Evolutionary conservation across 192 early-diverging fungal genomes (phyloP).

Genomic region (Kappamyces sp.): DNA sequence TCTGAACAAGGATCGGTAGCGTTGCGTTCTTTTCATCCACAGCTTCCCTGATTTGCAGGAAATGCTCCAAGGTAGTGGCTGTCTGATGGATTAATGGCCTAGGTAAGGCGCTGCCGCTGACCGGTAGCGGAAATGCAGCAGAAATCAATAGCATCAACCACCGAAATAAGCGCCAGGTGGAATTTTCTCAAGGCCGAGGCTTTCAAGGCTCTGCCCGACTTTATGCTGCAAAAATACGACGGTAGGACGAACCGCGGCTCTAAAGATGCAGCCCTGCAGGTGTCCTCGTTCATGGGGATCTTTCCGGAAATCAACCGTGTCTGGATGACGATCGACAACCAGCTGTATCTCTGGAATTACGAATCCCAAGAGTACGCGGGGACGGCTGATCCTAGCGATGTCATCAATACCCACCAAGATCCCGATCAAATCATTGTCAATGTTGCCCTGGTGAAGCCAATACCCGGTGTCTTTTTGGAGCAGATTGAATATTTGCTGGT

Average conservation of each 20-base stretch:
- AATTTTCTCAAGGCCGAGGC: slow-evolving; percentile 5
- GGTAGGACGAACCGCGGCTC: too few relatives aligned
- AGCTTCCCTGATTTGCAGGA: slow-evolving; percentile 11
- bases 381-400: background rate
- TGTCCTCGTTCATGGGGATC: slow-evolving; percentile 80
- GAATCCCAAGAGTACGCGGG: slow-evolving; percentile 52
- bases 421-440: slow-evolving; percentile 84
- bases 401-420: slow-evolving; percentile 57
- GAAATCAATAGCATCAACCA: background rate
- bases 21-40: background rate
- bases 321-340: slow-evolving; percentile 88
- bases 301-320: slow-evolving; percentile 85
- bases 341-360: slow-evolving; percentile 90
- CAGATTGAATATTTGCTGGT: slow-evolving; percentile 78
- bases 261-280: slow-evolving; percentile 50
- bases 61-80: background rate
- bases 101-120: background rate
- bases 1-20: slow-evolving; percentile 5
- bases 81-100: slow-evolving; percentile 1
- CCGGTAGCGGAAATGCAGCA: background rate
- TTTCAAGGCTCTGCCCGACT: slow-evolving; percentile 3
- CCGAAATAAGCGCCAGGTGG: background rate
- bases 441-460: slow-evolving; percentile 73
- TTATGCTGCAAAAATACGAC: slow-evolving; percentile 8
- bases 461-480: slow-evolving; percentile 75